Base-by-base conservation (phyloP, 495 filamentous ascomycete genomes). In the Trichoderma virens region DNA sequence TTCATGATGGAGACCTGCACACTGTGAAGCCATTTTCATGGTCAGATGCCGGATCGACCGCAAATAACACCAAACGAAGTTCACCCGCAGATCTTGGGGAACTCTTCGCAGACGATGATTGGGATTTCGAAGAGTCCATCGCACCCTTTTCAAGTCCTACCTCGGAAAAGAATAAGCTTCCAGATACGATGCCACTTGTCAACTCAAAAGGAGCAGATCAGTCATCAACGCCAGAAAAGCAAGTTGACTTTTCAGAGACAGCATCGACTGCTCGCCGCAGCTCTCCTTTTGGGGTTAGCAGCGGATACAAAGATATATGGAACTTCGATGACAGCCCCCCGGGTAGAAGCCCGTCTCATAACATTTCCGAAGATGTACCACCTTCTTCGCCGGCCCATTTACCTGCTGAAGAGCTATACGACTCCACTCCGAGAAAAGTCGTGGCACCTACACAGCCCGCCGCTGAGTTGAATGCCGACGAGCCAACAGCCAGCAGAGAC, bases 211-310 rank as follows among this genome's bases (percentile, higher is more conserved):
- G 13, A 35, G 34, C 34, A 20, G n/a, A 39, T 6, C 14, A 4
- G 16, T n/a, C 59, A 7, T 14, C 13, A 4, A 34, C 28, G 6
- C 59, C 59, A 35, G 31, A 31, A n/a, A 13, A 5, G 13, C n/a
- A 39, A 4, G 6, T 62, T 38, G 61, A 62, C 35, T 43, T 62
- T 38, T 62, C 61, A 2, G 61, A 62, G 47, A 62, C 61, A 3
- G 61, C 61, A 18, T 62, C 61, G 13, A 62, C 39, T 18, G n/a
- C 38, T 23, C n/a, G 61, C 2, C 61, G 61, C 18, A 45, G 35
- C n/a, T 62, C 61, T 2, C 59, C 59, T 1, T 35, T 61, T 13
- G 16, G 8, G 23, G 27, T 18, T 2, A 39, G 35, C 18, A 31
- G 38, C 18, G 35, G 30, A 2, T 14, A 14, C 16, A 61, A 39